Conservation (phyloP, 768 basidiomycete genomes). For the Boletus huronensis region DNA sequence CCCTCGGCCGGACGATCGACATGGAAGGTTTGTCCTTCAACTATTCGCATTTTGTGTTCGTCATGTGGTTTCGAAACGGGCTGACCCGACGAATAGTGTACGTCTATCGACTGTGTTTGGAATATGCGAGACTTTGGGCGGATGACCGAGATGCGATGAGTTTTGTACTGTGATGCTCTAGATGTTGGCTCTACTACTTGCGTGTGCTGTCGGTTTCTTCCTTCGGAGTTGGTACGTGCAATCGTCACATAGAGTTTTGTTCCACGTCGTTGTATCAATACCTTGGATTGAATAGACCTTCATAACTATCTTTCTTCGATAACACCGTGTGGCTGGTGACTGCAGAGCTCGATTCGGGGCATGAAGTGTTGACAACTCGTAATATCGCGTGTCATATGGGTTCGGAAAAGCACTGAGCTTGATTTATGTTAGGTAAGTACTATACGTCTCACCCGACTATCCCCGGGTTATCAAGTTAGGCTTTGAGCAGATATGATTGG, state of each 20-base stretch:
- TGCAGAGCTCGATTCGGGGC: too few species aligned
- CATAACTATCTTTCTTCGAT: neutral
- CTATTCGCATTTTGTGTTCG: neutral
- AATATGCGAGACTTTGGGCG: slow-evolving; percentile 81
- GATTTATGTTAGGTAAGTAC: too few species aligned
- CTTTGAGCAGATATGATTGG: too few species aligned
- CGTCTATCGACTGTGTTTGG: slow-evolving; percentile 81
- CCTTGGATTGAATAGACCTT: neutral
- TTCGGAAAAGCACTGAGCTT: too few species aligned
- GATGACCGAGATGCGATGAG: slow-evolving; percentile 80
- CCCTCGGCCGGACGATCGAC: slow-evolving; percentile 76
- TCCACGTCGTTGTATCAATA: neutral
- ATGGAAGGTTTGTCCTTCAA: slow-evolving; percentile 73
- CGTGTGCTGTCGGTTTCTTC: neutral
- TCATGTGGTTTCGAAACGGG: neutral
- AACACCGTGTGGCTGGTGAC: neutral
- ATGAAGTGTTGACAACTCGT: too few species aligned
- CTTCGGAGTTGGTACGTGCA: neutral
- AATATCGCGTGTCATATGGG: too few species aligned
- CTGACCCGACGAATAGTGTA: slow-evolving; percentile 50
- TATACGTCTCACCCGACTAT: too few species aligned
- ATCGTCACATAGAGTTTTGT: neutral
- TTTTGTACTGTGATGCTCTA: slow-evolving; percentile 26
- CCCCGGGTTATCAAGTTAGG: too few species aligned
- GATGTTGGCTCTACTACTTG: neutral